Base-by-base conservation (phyloP, 805 yeast species). In the Babjeviella inositovora region DNA sequence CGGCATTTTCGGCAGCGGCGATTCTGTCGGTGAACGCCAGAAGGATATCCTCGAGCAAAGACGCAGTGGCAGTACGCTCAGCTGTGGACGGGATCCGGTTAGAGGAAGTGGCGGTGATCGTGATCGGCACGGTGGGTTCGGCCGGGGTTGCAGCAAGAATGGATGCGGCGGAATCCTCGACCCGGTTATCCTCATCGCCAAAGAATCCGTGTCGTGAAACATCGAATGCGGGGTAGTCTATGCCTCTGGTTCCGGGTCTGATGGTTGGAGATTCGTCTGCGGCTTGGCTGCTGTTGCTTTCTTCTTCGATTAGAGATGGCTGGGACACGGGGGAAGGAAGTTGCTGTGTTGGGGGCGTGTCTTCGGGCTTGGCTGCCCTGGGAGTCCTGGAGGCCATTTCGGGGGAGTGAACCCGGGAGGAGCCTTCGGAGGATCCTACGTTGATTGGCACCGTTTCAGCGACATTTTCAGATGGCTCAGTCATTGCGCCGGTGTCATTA, bases 201-300 rank as follows among this genome's bases (percentile, higher is more conserved):
- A 33, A 41, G 5, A 45, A 35, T 5, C 52, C 51, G 7, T 40
- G 39, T 15, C 38, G 28, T 2, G 53, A 41, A 9, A 45, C 50
- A 25, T 47, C 55, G 29, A 47, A 47, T 1, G 51, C 50, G 5
- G 55, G 53, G 24, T 31, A 43, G 24, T 48, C 53, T 9, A 47
- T 12, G 2, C 53, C 53, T 19, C 51, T 34, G n/a, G 41, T 26
- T 1, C 44, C 45, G 8, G 10, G 20, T 7, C 9, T 11, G 23
- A 6, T 23, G 11, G 25, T 25, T n/a, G n/a, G n/a, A n/a, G n/a
- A n/a, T n/a, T n/a, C n/a, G n/a, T n/a, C n/a, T n/a, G n/a, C n/a
- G n/a, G n/a, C n/a, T n/a, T n/a, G n/a, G n/a, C n/a, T n/a, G n/a
- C n/a, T n/a, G n/a, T n/a, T n/a, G n/a, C n/a, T n/a, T n/a, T n/a